Evolutionary conservation across 1,139 yeast species (phyloP), one percentile per base, ranked within the genome.

Genomic region (Pichiaceae sp.): DNA sequence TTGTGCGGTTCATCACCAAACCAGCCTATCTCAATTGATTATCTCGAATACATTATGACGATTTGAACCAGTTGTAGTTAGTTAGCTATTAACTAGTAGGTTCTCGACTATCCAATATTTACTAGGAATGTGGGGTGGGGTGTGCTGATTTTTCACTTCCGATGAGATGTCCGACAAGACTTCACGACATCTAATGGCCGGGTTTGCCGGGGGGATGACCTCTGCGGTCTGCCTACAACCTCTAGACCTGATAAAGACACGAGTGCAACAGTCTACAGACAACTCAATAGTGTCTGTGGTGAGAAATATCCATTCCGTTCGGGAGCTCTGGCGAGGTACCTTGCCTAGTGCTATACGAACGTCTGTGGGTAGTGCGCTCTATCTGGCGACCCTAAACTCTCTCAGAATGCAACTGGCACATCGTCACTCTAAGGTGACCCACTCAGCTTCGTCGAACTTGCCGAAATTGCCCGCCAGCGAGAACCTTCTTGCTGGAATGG

Each of bases 251-350:
- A 62, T 91, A 38, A 91, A 91, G 57, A 91, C 98, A 0, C 62
- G 98, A 44, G 66, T 89, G 12, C 98, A 91, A 63, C 97, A 91
- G 57, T 56, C 70, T 15, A 62, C 68, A 28, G 53, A 57, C 7
- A 57, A 66, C 19, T 66, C 76, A 34, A 41, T 63, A 46, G 48
- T 63, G 35, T 48, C 65, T 25, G 52, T 77, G 31, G 52, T 81
- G 14, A 60, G 59, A 38, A 66, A 70, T 35, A 54, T 79, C 26
- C 61, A 67, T 12, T 63, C 69, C 28, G 51, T 73, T 17, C 58
- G 59, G 37, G 78, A 78, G 39, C 64, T 89, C 37, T 91, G 98
- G 98, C 68, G 96, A 39, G 98, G 98, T 1, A 89, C 96, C 0
- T 53, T 87, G 29, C 96, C 97, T 0, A 84, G 95, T 21, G 89